phyloP scores from a whole-genome alignment of 257 asterid species.

The Jasminum sambac region DNA sequence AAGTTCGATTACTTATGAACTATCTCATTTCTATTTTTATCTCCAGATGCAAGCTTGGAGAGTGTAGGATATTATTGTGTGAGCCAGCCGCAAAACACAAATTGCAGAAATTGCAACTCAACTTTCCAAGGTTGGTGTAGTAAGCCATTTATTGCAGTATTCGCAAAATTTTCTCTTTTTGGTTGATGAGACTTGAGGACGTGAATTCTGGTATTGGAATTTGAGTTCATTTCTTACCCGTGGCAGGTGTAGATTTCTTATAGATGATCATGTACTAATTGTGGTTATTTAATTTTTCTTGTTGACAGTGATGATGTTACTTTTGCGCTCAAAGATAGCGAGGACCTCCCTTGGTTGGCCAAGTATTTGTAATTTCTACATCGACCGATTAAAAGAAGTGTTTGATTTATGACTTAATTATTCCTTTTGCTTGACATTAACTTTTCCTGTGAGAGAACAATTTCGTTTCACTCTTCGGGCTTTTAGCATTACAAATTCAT shows the following conservation, averaged over 20 bases:
- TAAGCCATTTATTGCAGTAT: neutral
- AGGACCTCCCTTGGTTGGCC: constrained; percentile 85
- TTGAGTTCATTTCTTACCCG: neutral
- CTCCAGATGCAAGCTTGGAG: constrained; percentile 96
- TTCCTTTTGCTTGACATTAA: too few species aligned
- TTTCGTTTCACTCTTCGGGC: too few species aligned
- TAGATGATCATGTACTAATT: neutral
- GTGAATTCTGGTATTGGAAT: neutral
- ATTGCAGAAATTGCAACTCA: constrained; percentile 93
- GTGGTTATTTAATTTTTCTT: neutral
- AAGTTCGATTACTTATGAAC: neutral
- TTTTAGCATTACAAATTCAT: too few species aligned
- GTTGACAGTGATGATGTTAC: constrained; percentile 83
- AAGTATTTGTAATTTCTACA: constrained; percentile 63
- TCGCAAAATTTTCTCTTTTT: neutral
- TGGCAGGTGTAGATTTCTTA: neutral
- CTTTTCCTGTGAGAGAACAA: too few species aligned
- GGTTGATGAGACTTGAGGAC: neutral
- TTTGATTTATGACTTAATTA: too few species aligned
- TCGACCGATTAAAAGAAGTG: too few species aligned
- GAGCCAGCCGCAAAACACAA: constrained; percentile 78
- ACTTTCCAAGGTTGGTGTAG: constrained; percentile 79
- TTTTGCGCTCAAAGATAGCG: constrained; percentile 86
- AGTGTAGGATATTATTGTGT: constrained; percentile 73
- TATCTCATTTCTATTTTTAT: constrained; percentile 26